Evolutionary conservation across 148 eudicot genomes (phyloP).

Genomic region (Pharnaceum exiguum): DNA sequence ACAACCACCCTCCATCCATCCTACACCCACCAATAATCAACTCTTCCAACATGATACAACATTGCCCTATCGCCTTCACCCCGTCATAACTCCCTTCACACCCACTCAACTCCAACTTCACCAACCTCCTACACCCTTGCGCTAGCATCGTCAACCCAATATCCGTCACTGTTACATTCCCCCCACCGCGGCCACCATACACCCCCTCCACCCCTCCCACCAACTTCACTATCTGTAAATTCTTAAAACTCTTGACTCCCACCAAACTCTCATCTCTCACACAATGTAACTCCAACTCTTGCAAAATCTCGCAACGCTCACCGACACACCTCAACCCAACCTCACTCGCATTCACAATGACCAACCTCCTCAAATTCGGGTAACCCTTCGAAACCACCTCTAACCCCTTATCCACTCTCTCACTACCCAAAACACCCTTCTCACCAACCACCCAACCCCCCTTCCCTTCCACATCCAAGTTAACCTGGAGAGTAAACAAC

Average conservation of each 20-base stretch:
- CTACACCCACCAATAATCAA: conserved; percentile 60
- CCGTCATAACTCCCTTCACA: conserved; percentile 98
- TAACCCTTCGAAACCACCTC: conserved; percentile 51
- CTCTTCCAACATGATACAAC: conserved; percentile 94
- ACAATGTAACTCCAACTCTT: conserved; percentile 74
- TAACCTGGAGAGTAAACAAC: conserved; percentile 41
- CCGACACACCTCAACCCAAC: conserved; percentile 52
- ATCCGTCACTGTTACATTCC: too few relatives aligned
- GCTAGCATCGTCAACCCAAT: conserved; percentile 90
- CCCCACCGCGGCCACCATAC: conserved; percentile 48
- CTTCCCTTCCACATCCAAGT: conserved; percentile 26
- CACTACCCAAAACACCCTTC: conserved; percentile 37
- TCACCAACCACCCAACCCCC: conserved; percentile 36
- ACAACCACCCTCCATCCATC: conserved; percentile 94
- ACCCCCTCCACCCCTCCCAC: conserved; percentile 59
- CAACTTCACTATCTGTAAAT: conserved; percentile 79
- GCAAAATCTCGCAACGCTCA: conserved; percentile 51
- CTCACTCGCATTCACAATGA: conserved; percentile 46
- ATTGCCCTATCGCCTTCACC: conserved; percentile 90
- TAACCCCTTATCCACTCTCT: conserved; percentile 33
- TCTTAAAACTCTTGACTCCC: conserved; percentile 51
- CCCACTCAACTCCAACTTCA: conserved; percentile 84
- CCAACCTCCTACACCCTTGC: conserved; percentile 78
- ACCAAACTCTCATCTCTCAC: conserved; percentile 50
- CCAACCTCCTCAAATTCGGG: conserved; percentile 60